phyloP scores from a whole-genome alignment of 1,284 basidiomycete species.

The Cutaneotrichosporon spelunceum region DNA sequence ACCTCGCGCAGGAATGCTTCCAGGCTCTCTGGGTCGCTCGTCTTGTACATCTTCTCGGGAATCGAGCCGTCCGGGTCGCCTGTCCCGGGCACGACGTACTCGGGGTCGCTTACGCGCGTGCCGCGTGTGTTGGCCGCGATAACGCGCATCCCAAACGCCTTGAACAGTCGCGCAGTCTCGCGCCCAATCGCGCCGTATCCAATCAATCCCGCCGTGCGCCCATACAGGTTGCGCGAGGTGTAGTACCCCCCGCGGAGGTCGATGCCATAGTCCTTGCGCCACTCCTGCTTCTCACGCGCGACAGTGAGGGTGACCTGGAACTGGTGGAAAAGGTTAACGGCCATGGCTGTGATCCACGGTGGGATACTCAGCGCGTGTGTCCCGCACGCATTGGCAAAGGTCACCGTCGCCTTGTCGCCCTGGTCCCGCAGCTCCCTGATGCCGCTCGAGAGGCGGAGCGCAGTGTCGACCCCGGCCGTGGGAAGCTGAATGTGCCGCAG shows the following conservation, averaged over 20 bases:
- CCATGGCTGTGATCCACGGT: conserved; percentile 40
- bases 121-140: conserved; percentile 49
- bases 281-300: conserved; percentile 33
- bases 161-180: conserved; percentile 44
- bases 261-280: conserved; percentile 33
- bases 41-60: conserved; percentile 45
- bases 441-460: conserved; percentile 18
- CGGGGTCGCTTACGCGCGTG: conserved; percentile 35
- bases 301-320: conserved; percentile 36
- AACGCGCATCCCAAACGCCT: conserved; percentile 41
- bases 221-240: conserved; percentile 31
- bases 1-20: conserved; percentile 40
- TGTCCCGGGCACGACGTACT: conserved; percentile 44
- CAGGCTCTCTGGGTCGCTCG: conserved; percentile 36
- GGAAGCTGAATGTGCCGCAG: conserved; percentile 41
- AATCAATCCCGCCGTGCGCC: conserved; percentile 44
- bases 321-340: conserved; percentile 40
- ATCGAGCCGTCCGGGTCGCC: conserved; percentile 45
- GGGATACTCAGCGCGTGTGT: conserved; percentile 47
- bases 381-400: conserved; percentile 41
- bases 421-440: conserved; percentile 19
- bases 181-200: conserved; percentile 43
- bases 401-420: conserved; percentile 21
- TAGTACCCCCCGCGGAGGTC: conserved; percentile 31
- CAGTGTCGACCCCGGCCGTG: conserved; percentile 38